A percentile compares a stretch with the other conserved stretches of the same genome.
phyloP scores from a whole-genome alignment of 208 protist species.

The Giardia muris region DNA sequence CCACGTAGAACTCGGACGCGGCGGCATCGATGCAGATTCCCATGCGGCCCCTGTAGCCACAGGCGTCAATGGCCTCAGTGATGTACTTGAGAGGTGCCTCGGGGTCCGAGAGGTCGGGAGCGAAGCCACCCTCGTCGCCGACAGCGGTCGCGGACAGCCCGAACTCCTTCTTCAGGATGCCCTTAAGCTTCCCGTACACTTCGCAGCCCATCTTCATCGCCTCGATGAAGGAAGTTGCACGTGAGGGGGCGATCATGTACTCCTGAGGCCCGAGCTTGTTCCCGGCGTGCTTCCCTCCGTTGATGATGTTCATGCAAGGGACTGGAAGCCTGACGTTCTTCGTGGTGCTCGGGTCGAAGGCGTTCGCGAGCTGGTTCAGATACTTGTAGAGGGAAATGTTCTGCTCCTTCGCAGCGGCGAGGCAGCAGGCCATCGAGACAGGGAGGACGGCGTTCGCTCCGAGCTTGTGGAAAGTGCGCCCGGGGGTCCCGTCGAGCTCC shows the following conservation, averaged over 20 bases:
- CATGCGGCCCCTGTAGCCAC: constrained; percentile 73
- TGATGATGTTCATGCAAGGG: constrained; percentile 95
- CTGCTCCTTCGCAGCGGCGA: constrained; percentile 55
- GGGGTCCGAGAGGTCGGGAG: constrained; percentile 60
- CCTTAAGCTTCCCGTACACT: constrained; percentile 89
- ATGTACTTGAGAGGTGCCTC: constrained; percentile 84
- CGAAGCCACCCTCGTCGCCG: constrained; percentile 96
- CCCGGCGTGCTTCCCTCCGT: constrained; percentile 91
- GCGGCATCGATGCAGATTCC: constrained; percentile 93
- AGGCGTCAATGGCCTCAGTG: constrained; percentile 76
- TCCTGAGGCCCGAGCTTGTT: constrained; percentile 84
- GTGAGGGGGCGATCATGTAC: constrained; percentile 91
- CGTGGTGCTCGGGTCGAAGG: neutral
- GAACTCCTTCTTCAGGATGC: constrained; percentile 78
- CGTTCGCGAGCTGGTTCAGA: constrained; percentile 61
- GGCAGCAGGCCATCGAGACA: constrained; percentile 82
- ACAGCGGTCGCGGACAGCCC: constrained; percentile 73
- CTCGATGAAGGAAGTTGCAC: constrained; percentile 69
- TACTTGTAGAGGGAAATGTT: constrained; percentile 76
- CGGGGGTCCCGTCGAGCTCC: constrained; percentile 78
- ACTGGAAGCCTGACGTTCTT: constrained; percentile 55
- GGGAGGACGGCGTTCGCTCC: constrained; percentile 93
- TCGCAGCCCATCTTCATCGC: constrained; percentile 79
- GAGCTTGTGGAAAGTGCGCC: constrained; percentile 63
- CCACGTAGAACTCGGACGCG: constrained; percentile 86